A percentile compares a stretch with the other conserved stretches of the same genome.
These are phyloP conservation scores for Rubus idaeus DNA, from an alignment of 306 rosid species.

Conservation along the genomic window DNA sequence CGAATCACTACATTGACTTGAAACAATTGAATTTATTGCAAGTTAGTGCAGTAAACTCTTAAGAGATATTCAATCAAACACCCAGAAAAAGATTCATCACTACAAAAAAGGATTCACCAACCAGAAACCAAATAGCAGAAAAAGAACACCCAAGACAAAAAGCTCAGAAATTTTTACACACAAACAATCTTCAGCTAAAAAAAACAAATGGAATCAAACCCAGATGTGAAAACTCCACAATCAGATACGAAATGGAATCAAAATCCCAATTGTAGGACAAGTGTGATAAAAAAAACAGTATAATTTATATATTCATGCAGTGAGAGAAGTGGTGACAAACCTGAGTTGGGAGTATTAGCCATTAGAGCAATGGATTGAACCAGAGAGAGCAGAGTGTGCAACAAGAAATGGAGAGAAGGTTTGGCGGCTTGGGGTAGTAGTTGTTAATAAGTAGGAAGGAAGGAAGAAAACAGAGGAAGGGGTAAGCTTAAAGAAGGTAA, in stretches of 20 bases:
- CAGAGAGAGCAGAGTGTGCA: slow-evolving; percentile 39
- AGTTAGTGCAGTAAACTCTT: neutral
- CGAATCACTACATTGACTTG: slow-evolving; percentile 9
- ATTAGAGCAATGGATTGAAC: slow-evolving; percentile 27
- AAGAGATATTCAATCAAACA: neutral
- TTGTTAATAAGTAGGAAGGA: neutral
- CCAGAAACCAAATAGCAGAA: slow-evolving; percentile 19
- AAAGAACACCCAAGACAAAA: slow-evolving; percentile 8
- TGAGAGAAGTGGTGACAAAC: slow-evolving; percentile 33
- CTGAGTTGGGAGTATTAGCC: slow-evolving; percentile 53
- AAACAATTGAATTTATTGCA: slow-evolving; percentile 12
- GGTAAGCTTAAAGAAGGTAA: slow-evolving; percentile 13
- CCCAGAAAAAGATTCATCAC: neutral
- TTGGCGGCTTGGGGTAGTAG: slow-evolving; percentile 1
- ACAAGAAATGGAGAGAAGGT: slow-evolving; percentile 21
- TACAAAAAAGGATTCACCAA: neutral
- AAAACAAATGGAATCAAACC: slow-evolving; percentile 28
- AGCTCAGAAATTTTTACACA: neutral
- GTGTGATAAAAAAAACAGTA: slow-evolving; percentile 2
- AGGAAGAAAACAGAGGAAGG: slow-evolving; percentile 12
- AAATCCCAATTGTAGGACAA: neutral
- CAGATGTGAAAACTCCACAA: slow-evolving; percentile 6
- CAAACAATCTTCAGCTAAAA: slow-evolving; percentile 37
- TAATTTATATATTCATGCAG: neutral
- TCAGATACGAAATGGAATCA: neutral